Evolutionary conservation across 1,139 yeast genomes (phyloP).

Genomic region (Saccharomyces hybrid): DNA sequence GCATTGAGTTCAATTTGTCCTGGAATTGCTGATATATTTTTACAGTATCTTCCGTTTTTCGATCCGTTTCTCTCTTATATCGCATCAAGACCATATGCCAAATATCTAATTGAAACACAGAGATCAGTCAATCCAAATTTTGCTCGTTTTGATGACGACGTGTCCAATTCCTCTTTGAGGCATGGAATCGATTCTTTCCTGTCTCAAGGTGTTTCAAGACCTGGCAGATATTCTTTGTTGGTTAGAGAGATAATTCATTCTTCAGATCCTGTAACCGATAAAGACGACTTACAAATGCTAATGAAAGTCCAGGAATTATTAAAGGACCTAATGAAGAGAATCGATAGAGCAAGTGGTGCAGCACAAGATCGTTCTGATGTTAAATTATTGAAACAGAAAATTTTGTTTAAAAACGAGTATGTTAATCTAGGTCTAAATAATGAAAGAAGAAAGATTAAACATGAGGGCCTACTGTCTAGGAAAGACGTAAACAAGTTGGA

Average conservation of each 20-base stretch:
- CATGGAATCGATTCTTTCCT: conserved; percentile 88
- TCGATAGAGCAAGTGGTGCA: conserved; percentile 87
- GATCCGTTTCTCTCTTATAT: conserved; percentile 91
- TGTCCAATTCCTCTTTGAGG: conserved; percentile 76
- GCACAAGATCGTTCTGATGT: conserved; percentile 89
- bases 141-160: conserved; percentile 85
- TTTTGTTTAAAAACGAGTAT: conserved; percentile 74
- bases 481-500: conserved; percentile 30
- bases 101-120: conserved; percentile 91
- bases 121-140: conserved; percentile 83
- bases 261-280: conserved; percentile 40
- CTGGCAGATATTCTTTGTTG: conserved; percentile 86
- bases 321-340: conserved; percentile 66
- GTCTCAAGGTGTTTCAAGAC: conserved; percentile 92
- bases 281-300: conserved; percentile 66
- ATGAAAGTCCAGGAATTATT: conserved; percentile 69
- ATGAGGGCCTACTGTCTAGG: conserved; percentile 32
- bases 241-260: conserved; percentile 82
- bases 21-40: conserved; percentile 77
- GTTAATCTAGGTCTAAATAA: conserved; percentile 80
- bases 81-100: conserved; percentile 94
- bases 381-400: conserved; percentile 72
- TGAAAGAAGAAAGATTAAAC: conserved; percentile 61
- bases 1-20: conserved; percentile 80
- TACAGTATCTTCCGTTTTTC: conserved; percentile 76